Conservation (phyloP, 2,329 filamentous ascomycete species). For the Camptophora hylomeconis region DNA sequence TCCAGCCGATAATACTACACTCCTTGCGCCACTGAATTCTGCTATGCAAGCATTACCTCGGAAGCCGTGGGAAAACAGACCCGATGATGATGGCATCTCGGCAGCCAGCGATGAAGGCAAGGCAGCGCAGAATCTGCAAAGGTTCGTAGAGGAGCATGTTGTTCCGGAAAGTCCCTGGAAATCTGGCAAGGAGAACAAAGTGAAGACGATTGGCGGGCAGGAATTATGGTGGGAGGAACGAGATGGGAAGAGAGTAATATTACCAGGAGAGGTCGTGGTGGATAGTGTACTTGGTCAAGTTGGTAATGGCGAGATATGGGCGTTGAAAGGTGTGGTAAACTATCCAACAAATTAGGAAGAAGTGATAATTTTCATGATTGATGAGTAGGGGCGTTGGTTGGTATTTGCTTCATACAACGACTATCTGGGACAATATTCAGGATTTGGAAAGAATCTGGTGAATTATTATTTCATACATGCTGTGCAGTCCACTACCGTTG, state of each 20-base stretch:
- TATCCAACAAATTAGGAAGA: too few species aligned
- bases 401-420: too few species aligned
- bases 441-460: too few species aligned
- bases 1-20: constrained; percentile 56
- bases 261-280: constrained; percentile 67
- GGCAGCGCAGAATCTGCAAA: constrained; percentile 60
- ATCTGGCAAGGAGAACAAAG: constrained; percentile 47
- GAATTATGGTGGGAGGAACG: constrained; percentile 73
- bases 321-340: constrained; percentile 50
- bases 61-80: constrained; percentile 63
- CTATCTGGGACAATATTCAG: too few species aligned
- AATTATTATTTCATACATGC: too few species aligned
- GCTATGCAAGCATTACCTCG: constrained; percentile 64
- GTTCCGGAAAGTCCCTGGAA: constrained; percentile 64
- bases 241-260: constrained; percentile 45
- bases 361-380: too few species aligned
- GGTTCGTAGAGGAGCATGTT: constrained; percentile 79
- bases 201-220: constrained; percentile 53
- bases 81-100: constrained; percentile 19
- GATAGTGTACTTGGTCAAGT: constrained; percentile 61
- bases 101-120: constrained; percentile 56
- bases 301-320: constrained; percentile 81
- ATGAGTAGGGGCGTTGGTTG: too few species aligned
- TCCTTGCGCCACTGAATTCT: constrained; percentile 76
- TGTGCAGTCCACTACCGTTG: too few species aligned